Percentiles rank a stretch among this genome's conserved stretches.
Evolutionary conservation across 1,284 basidiomycete species (phyloP).

Genomic region (Athelia psychrophila): DNA sequence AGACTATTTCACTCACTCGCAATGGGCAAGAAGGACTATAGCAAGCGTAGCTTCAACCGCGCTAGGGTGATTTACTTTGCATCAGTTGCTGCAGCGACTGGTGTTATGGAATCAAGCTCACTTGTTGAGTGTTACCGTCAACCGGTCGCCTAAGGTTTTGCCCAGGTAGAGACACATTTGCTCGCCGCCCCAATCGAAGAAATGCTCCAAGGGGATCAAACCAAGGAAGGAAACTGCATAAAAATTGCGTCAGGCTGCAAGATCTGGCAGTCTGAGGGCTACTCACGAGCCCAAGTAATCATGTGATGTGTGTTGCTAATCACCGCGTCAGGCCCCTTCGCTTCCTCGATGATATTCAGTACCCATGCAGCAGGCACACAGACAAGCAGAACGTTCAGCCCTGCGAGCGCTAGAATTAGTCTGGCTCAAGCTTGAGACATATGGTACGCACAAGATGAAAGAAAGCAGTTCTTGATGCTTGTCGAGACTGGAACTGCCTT

Average conservation of each 20-base stretch:
- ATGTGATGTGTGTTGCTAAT: background rate
- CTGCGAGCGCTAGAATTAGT: slow-evolving; percentile 25
- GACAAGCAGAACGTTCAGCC: slow-evolving; percentile 59
- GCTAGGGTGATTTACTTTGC: slow-evolving; percentile 22
- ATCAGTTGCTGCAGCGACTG: background rate
- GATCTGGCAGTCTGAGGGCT: background rate
- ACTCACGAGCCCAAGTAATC: background rate
- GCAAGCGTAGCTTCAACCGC: slow-evolving; percentile 64
- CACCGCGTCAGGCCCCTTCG: slow-evolving; percentile 4
- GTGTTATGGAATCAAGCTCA: slow-evolving; percentile 21
- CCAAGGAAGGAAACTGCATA: slow-evolving; percentile 49
- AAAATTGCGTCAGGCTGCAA: no score
- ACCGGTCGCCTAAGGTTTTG: slow-evolving; percentile 53
- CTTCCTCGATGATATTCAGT: slow-evolving; percentile 40
- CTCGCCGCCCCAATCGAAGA: slow-evolving; percentile 62
- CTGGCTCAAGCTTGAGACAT: background rate
- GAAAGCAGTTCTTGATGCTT: slow-evolving; percentile 43
- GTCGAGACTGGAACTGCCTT: slow-evolving; percentile 40
- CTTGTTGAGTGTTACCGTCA: slow-evolving; percentile 63
- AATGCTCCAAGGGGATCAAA: slow-evolving; percentile 53
- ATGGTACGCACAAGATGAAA: slow-evolving; percentile 51
- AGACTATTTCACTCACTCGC: slow-evolving; percentile 49
- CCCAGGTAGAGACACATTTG: slow-evolving; percentile 59
- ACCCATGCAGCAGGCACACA: slow-evolving; percentile 66
- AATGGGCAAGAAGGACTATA: slow-evolving; percentile 59